Conservation (phyloP, 2,329 filamentous ascomycete genomes). For the Calycina herbarum region DNA sequence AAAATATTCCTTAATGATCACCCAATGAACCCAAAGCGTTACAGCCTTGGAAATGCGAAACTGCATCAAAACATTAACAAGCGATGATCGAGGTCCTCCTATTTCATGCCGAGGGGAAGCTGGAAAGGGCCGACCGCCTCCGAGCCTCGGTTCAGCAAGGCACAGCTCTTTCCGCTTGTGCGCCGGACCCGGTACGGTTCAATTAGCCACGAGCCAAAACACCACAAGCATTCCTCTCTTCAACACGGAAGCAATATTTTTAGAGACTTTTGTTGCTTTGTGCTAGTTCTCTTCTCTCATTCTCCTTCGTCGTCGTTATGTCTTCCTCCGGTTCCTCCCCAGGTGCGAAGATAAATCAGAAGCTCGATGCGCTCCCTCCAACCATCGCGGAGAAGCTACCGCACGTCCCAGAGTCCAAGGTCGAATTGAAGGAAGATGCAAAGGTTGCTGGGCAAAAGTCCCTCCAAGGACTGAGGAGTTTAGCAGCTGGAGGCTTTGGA, state of each 20-base stretch:
- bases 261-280: not conserved
- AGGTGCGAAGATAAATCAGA: conserved; percentile 32
- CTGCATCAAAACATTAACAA: conserved; percentile 11
- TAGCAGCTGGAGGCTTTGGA: conserved; percentile 88
- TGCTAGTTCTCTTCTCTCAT: not conserved
- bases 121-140: not conserved
- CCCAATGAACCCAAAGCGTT: not conserved
- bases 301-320: conserved; percentile 19
- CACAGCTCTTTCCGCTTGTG: conserved; percentile 5
- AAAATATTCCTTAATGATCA: not conserved
- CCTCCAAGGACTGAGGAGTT: conserved; percentile 70
- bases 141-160: conserved; percentile 3
- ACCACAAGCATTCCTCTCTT: not conserved
- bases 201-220: conserved; percentile 5
- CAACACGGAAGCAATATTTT: not conserved
- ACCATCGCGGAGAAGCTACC: conserved; percentile 33
- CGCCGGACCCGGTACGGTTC: not conserved
- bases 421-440: conserved; percentile 36
- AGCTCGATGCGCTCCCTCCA: conserved; percentile 32
- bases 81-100: not conserved
- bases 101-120: conserved; percentile 1
- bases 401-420: conserved; percentile 37
- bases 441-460: conserved; percentile 34
- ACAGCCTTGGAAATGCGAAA: conserved; percentile 12
- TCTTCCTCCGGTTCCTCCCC: conserved; percentile 29